Evolutionary conservation across 2,329 filamentous ascomycete genomes (phyloP).

Genomic region (Intubia oerlemansii): DNA sequence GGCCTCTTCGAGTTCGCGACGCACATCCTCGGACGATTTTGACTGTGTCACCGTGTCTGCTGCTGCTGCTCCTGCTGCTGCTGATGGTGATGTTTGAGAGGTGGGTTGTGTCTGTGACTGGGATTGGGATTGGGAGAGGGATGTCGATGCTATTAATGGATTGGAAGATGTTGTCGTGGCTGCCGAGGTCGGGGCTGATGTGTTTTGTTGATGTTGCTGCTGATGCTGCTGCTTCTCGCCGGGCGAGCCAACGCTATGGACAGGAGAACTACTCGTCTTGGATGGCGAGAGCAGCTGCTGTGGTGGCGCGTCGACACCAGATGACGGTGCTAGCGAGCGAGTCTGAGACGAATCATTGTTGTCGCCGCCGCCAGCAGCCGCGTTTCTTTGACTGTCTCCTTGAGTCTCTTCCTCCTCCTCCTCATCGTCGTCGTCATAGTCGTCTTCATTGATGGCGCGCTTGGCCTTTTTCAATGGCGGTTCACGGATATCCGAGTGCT

Average conservation of each 20-base stretch:
- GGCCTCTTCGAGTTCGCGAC: conserved; percentile 81
- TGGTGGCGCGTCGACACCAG: conserved; percentile 26
- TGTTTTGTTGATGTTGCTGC: no score
- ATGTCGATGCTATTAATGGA: conserved; percentile 1
- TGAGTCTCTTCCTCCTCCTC: conserved; percentile 43
- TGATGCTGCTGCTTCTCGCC: conserved; percentile 35
- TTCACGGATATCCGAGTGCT: conserved; percentile 35
- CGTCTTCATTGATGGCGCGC: conserved; percentile 62
- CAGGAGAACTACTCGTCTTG: conserved; percentile 47
- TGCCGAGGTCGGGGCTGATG: conserved; percentile 20
- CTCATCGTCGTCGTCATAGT: conserved; percentile 72
- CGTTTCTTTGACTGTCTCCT: no score
- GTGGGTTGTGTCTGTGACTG: conserved; percentile 6
- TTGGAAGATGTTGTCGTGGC: conserved; percentile 20
- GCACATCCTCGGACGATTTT: conserved; percentile 66
- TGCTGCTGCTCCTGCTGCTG: neutral
- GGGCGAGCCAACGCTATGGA: conserved; percentile 38
- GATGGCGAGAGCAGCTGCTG: conserved; percentile 44
- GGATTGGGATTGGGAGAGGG: conserved; percentile 3
- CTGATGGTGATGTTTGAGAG: no score
- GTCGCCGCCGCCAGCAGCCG: no score
- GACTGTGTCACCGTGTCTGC: conserved; percentile 13
- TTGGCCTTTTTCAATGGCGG: conserved; percentile 53
- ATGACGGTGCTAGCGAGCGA: conserved; percentile 1
- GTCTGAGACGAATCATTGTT: no score